Conservation (phyloP, 345 rosid genomes). For the Citrus maxima region DNA sequence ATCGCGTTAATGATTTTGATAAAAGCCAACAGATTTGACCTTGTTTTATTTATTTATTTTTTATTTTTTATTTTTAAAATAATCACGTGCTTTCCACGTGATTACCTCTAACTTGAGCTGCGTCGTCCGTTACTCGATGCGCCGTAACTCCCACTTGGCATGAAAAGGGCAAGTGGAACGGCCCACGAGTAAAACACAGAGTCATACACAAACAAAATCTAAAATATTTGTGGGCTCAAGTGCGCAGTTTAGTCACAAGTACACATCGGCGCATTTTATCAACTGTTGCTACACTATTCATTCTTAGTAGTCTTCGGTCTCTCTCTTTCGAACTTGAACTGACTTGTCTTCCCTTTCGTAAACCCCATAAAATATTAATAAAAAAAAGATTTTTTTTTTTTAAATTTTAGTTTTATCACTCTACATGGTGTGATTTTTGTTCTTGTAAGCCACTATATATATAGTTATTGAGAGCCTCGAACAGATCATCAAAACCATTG, state of each 20-base stretch:
- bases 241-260: background rate
- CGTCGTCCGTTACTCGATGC: background rate
- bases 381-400: too few species aligned
- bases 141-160: background rate
- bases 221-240: background rate
- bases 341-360: background rate
- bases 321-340: background rate
- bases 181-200: background rate
- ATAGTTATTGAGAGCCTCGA: constrained; percentile 18
- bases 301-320: background rate
- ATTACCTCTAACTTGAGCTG: background rate
- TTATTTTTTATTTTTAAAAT: too few species aligned
- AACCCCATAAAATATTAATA: background rate
- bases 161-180: background rate
- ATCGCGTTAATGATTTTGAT: background rate
- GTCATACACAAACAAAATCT: background rate
- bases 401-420: background rate
- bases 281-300: too few species aligned
- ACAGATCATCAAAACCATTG: constrained; percentile 20
- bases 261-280: background rate
- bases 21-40: background rate
- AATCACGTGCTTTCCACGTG: background rate
- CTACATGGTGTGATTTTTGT: background rate
- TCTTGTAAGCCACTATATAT: background rate
- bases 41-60: too few species aligned